Evolutionary conservation across 805 yeast species (phyloP).

Genomic region (Saccharomycopsis capsularis): DNA sequence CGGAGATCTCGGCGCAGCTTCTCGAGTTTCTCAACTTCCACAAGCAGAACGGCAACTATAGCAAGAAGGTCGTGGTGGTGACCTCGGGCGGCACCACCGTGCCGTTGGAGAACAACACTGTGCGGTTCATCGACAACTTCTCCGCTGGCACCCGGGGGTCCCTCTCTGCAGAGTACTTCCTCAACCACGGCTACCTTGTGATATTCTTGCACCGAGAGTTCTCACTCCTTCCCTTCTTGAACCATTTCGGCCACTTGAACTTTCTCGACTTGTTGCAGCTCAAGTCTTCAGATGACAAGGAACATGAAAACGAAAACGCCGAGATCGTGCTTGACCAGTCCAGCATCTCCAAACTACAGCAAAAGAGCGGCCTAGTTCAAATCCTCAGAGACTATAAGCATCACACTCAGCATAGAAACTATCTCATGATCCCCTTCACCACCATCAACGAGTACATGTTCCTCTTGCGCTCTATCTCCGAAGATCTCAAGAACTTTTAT

Average conservation of each 20-base stretch:
- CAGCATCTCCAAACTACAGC: background rate
- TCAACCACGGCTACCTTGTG: constrained; percentile 84
- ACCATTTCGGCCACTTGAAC: constrained; percentile 80
- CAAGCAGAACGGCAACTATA: constrained; percentile 35
- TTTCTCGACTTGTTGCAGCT: constrained; percentile 58
- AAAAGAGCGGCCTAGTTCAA: constrained; percentile 1
- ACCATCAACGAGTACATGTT: constrained; percentile 91
- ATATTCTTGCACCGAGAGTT: constrained; percentile 89
- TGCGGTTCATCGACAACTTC: constrained; percentile 91
- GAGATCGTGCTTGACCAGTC: background rate
- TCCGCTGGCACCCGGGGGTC: constrained; percentile 99
- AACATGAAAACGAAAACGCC: background rate
- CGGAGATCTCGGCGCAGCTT: constrained; percentile 51
- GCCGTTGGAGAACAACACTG: constrained; percentile 94
- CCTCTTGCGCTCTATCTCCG: constrained; percentile 65
- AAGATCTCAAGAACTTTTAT: constrained; percentile 42
- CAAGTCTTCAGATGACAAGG: background rate
- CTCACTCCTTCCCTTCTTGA: constrained; percentile 84
- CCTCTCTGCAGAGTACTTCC: constrained; percentile 84
- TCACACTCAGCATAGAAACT: constrained; percentile 43
- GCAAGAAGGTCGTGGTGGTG: constrained; percentile 58
- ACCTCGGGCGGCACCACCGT: constrained; percentile 98
- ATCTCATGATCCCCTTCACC: constrained; percentile 80
- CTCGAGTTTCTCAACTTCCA: constrained; percentile 44
- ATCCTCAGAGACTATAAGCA: constrained; percentile 26